phyloP scores from a whole-genome alignment of 306 rosid genomes.

The Cyclanthera cordifolia region DNA sequence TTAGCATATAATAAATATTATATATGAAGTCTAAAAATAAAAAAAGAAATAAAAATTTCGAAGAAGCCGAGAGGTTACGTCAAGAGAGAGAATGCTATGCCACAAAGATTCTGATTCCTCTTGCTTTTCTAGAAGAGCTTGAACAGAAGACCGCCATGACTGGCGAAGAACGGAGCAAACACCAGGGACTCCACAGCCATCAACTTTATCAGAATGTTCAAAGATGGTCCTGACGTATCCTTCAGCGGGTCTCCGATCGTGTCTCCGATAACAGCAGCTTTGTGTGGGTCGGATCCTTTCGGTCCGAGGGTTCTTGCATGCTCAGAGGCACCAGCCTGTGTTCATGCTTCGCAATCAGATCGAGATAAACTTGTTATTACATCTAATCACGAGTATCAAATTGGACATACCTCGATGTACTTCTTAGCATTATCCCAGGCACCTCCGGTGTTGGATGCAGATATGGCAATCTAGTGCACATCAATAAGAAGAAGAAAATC shows the following conservation, averaged over 20 bases:
- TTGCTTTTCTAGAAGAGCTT: slow-evolving; percentile 39
- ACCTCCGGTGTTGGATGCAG: slow-evolving; percentile 99
- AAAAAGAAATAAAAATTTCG: slow-evolving; percentile 2
- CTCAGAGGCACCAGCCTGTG: slow-evolving; percentile 78
- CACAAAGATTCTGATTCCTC: neutral
- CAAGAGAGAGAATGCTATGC: neutral
- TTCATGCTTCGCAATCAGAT: neutral
- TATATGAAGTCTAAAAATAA: neutral
- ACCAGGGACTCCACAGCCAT: slow-evolving; percentile 96
- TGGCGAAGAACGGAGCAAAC: slow-evolving; percentile 92
- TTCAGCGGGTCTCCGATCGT: slow-evolving; percentile 94
- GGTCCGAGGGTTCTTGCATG: slow-evolving; percentile 92
- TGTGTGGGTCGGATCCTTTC: slow-evolving; percentile 81
- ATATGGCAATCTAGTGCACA: slow-evolving; percentile 57
- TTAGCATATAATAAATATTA: neutral
- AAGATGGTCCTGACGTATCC: slow-evolving; percentile 92
- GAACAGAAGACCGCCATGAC: slow-evolving; percentile 82
- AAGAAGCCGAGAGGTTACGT: neutral
- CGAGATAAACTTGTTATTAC: neutral
- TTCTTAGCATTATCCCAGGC: slow-evolving; percentile 99
- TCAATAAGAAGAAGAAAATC: neutral
- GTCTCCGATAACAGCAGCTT: slow-evolving; percentile 96
- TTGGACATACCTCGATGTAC: slow-evolving; percentile 64
- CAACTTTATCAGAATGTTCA: slow-evolving; percentile 95
- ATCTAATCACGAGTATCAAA: neutral